A percentile compares a stretch with the other conserved stretches of the same genome.
phyloP scores from a whole-genome alignment of 2,329 filamentous ascomycete genomes.

The Cucurbitaria berberidis region DNA sequence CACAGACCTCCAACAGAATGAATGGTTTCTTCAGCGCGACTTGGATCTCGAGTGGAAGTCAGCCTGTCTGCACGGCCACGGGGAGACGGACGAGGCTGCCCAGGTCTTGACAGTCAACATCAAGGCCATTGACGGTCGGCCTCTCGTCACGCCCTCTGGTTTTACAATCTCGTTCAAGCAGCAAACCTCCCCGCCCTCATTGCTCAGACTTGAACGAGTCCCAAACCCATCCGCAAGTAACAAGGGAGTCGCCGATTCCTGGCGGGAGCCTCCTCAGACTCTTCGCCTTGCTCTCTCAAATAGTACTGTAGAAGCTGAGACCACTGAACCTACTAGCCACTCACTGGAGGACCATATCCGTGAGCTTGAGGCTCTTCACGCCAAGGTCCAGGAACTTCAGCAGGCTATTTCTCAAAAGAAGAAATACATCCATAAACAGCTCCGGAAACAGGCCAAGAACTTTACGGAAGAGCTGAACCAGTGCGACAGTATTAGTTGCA shows the following conservation, averaged over 20 bases:
- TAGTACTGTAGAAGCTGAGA: conserved; percentile 5
- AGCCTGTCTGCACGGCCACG: conserved; percentile 45
- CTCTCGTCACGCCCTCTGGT: conserved; percentile 39
- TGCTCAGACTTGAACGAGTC: conserved; percentile 43
- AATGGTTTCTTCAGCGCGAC: conserved; percentile 42
- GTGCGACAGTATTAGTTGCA: conserved; percentile 53
- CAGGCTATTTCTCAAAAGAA: conserved; percentile 46
- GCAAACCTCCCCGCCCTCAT: conserved; percentile 41
- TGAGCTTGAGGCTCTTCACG: conserved; percentile 49
- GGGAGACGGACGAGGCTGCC: conserved; percentile 37
- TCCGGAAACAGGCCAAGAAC: conserved; percentile 37
- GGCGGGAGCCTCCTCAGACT: conserved; percentile 45
- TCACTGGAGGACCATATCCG: conserved; percentile 50
- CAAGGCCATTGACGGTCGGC: conserved; percentile 47
- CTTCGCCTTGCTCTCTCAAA: conserved; percentile 37
- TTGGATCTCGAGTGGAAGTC: conserved; percentile 49
- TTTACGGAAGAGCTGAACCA: conserved; percentile 50
- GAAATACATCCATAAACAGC: conserved; percentile 39
- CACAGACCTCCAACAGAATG: conserved; percentile 41
- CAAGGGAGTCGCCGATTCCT: conserved; percentile 39
- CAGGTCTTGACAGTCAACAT: conserved; percentile 50
- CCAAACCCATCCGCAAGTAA: conserved; percentile 41
- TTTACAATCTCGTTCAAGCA: conserved; percentile 52
- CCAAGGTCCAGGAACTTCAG: conserved; percentile 47
- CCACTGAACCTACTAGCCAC: conserved; percentile 6